Evolutionary conservation across 352 stramenopile species (phyloP), one percentile per base, ranked within the genome.

Genomic region (Pythium pectinolyticum): DNA sequence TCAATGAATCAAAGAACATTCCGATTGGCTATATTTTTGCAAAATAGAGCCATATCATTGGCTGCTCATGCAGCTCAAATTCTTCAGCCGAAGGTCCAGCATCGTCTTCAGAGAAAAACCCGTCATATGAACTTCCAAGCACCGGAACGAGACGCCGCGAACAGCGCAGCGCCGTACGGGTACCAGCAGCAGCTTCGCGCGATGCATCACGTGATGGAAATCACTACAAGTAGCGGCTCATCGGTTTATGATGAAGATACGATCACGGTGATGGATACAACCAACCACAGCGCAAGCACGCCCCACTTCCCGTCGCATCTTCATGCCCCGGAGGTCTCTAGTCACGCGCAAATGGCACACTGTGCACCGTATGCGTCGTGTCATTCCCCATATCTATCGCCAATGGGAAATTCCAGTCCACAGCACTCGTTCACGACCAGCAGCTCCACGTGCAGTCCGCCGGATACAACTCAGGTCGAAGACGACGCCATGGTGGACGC

Each of bases 401-500:
- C 14, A 9, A 24, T 14, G 17, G 39, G 24, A 14, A 45, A 45
- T 15, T 6, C 39, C 7, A 45, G 39, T 45, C 39, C 39, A 9
- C 39, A 45, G 39, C 20, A n/a, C 39, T 45, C 39, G 6, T 25
- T 45, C 17, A 45, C 39, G 14, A 25, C 48, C 6, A 55, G 30
- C 27, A 40, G 30, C 27, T 40, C 39, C 14, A 24, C 39, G 2
- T 15, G 14, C 17, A 30, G 31, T 20, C 31, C 30, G 11, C 12
- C 57, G 20, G 45, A n/a, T n/a, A n/a, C n/a, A n/a, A n/a, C n/a
- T n/a, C n/a, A 61, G 5, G 15, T 43, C 24, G 54, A 59, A 20
- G 62, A 63, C 11, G 45, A 63, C 39, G 47, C 34, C 19, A 45
- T 61, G 40, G 51, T 60, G 15, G 48, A 61, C 52, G 54, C 43